Conservation (phyloP, 1,284 basidiomycete genomes). For the Ustilago curta region DNA sequence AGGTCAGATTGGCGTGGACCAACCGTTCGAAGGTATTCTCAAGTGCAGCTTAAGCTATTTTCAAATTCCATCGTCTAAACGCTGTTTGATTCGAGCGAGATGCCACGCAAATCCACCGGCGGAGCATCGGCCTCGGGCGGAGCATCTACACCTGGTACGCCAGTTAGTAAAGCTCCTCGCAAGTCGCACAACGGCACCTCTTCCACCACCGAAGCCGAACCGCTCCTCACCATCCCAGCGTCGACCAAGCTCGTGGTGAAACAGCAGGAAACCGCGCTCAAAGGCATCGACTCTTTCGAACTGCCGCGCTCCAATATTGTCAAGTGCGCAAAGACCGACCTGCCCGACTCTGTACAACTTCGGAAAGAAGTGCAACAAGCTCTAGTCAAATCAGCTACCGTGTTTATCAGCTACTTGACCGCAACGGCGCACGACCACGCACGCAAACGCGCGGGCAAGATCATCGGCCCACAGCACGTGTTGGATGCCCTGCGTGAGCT, state of each 20-base stretch:
- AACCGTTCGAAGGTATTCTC: too few species aligned
- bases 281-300: slow-evolving; percentile 82
- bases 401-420: slow-evolving; percentile 86
- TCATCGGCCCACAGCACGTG: slow-evolving; percentile 86
- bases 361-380: slow-evolving; percentile 87
- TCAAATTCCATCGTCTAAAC: too few species aligned
- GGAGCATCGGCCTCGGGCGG: not conserved
- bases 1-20: too few species aligned
- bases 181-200: slow-evolving; percentile 7
- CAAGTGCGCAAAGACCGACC: slow-evolving; percentile 80
- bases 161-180: not conserved
- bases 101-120: slow-evolving; percentile 38
- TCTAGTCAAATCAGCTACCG: slow-evolving; percentile 84
- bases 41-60: too few species aligned
- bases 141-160: slow-evolving; percentile 15
- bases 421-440: slow-evolving; percentile 87
- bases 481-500: slow-evolving; percentile 84
- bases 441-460: slow-evolving; percentile 83
- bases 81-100: not conserved
- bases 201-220: not conserved
- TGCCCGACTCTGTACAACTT: slow-evolving; percentile 84
- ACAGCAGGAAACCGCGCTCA: slow-evolving; percentile 37
- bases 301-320: slow-evolving; percentile 83
- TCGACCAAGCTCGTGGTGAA: slow-evolving; percentile 19
- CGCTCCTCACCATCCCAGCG: slow-evolving; percentile 10